A percentile compares a stretch with the other conserved stretches of the same genome.
Evolutionary conservation across 2,329 filamentous ascomycete genomes (phyloP).

Genomic region (Cercospora berteroae): DNA sequence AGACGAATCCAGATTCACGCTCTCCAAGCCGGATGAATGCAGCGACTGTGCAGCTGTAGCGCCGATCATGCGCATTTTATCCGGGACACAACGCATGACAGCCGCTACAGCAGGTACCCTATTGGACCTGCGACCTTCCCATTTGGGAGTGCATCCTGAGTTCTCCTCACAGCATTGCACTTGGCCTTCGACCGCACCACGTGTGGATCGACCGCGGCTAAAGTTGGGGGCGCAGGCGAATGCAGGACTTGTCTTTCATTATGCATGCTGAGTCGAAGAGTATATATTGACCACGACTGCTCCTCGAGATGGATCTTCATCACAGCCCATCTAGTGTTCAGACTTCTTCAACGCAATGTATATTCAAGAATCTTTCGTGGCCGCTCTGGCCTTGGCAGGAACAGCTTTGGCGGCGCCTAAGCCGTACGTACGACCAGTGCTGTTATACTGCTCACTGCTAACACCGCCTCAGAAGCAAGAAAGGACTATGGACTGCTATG

Average conservation of each 20-base stretch:
- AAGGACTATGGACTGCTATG: constrained; percentile 22
- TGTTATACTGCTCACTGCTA: background rate
- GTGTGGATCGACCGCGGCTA: background rate
- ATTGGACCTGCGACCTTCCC: background rate
- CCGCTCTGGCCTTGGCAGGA: constrained; percentile 5
- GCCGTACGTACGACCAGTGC: background rate
- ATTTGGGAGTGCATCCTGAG: background rate
- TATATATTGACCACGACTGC: background rate
- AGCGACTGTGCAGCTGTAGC: background rate
- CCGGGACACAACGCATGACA: background rate
- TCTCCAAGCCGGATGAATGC: background rate
- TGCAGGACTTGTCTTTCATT: background rate
- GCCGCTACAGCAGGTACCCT: background rate
- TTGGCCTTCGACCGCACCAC: background rate
- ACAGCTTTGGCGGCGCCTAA: background rate
- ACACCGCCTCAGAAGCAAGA: background rate
- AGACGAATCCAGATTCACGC: background rate
- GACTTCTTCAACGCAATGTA: background rate
- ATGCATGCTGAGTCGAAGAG: background rate
- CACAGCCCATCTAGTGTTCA: background rate
- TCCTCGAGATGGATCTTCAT: background rate
- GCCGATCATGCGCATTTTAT: background rate
- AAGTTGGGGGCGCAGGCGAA: background rate
- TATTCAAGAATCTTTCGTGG: background rate
- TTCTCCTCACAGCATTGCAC: background rate